A percentile compares a stretch with the other conserved stretches of the same genome.
phyloP scores from a whole-genome alignment of 108 stramenopile genomes.

The Seminavis robusta region DNA sequence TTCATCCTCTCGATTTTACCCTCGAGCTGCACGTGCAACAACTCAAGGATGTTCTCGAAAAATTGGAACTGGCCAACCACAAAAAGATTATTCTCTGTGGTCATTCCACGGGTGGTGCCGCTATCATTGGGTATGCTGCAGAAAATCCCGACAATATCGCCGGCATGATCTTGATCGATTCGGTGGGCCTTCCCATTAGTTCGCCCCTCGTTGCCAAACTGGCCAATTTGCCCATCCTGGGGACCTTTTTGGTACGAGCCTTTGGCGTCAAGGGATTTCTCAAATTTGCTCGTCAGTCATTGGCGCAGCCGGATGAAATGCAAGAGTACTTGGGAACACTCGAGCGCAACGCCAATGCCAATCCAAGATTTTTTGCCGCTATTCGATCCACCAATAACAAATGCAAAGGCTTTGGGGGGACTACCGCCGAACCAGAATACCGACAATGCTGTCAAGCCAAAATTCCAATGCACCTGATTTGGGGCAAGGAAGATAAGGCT shows the following conservation, averaged over 20 bases:
- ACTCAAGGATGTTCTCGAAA: background rate
- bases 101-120: background rate
- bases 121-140: background rate
- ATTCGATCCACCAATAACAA: constrained; percentile 1
- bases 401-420: constrained; percentile 3
- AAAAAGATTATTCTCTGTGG: background rate
- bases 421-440: background rate
- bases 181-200: background rate
- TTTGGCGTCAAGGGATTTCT: background rate
- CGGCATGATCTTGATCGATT: background rate
- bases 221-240: background rate
- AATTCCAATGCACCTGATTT: constrained; percentile 1
- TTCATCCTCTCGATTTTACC: background rate
- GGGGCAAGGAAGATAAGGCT: background rate
- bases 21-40: background rate
- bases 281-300: background rate
- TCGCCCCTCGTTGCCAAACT: background rate
- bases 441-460: background rate
- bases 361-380: background rate
- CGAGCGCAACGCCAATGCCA: background rate
- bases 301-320: background rate
- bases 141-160: background rate
- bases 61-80: no score
- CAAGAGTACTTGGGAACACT: background rate
- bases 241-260: background rate